Conservation (phyloP, 2,329 filamentous ascomycete species). For the Hypoxylon sp. region DNA sequence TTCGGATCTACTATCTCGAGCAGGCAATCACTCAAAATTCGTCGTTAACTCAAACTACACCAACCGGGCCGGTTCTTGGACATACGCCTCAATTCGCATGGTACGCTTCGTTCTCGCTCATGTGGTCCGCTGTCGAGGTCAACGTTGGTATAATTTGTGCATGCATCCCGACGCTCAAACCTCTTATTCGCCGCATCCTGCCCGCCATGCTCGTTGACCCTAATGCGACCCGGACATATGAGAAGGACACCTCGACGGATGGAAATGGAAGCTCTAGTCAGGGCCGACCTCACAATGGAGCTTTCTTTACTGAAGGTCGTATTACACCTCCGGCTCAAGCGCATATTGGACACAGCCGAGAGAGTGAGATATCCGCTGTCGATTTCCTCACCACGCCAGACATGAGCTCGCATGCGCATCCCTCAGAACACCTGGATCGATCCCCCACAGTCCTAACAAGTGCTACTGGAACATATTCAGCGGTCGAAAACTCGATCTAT, state of each 20-base stretch:
- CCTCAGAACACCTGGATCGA: constrained; percentile 39
- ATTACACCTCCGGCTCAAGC: constrained; percentile 30
- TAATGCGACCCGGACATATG: constrained; percentile 55
- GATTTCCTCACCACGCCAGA: constrained; percentile 63
- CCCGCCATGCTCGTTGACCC: constrained; percentile 68
- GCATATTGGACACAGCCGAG: constrained; percentile 41
- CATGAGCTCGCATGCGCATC: constrained; percentile 36
- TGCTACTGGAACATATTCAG: constrained; percentile 52
- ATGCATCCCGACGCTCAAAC: constrained; percentile 92
- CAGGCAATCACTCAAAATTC: constrained; percentile 68
- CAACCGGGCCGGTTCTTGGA: constrained; percentile 61
- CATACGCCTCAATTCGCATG: constrained; percentile 69
- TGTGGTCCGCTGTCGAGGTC: constrained; percentile 95
- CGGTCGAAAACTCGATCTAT: constrained; percentile 65
- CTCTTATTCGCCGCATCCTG: constrained; percentile 77
- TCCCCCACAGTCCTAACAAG: constrained; percentile 51
- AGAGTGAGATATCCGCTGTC: constrained; percentile 54
- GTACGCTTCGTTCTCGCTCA: constrained; percentile 86
- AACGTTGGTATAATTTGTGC: constrained; percentile 91
- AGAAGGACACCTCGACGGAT: constrained; percentile 41
- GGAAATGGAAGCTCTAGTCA: constrained; percentile 45
- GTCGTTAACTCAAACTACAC: constrained; percentile 54
- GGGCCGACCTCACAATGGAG: constrained; percentile 27
- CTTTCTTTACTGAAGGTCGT: constrained; percentile 25
- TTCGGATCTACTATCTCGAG: constrained; percentile 91